Base-by-base conservation (phyloP, 2,329 filamentous ascomycete species). In the Pseudocercospora ulei region DNA sequence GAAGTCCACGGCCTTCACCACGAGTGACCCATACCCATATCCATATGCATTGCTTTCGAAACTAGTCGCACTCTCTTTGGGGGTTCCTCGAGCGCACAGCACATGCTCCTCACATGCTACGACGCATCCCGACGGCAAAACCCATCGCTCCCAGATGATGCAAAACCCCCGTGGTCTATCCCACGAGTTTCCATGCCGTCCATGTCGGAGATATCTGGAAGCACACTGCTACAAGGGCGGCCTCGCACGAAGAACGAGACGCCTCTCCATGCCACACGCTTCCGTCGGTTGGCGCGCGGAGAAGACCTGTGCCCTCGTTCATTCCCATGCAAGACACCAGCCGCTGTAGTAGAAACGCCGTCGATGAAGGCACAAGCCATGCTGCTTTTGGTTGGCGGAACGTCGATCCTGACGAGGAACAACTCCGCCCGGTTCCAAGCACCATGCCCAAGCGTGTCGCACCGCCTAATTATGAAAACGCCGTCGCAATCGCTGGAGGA, bases 381-480 rank as follows among this genome's bases (percentile, higher is more conserved):
- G 41, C 41, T 30, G 37, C 41, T 44, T 44, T 44, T 37, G 31
- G 26, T 39, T 43, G 40, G 30, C 18, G 23, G 35, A 43, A 39
- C n/a, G 35, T 39, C 29, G 40, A 19, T 33, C 30, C 30, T 43
- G 24, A 29, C 40, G 35, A 35, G 29, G 27, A 33, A 39, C 23
- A 25, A 36, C 13, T 26, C 34, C 34, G 23, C 22, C 24, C 22
- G 27, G 24, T 36, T 12, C 34, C 34, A 26, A 36, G 22, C 27
- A 33, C 9, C 30, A n/a, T n/a, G n/a, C 36, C 17, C 26, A 33
- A 30, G 26, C n/a, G n/a, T 20, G 18, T 24, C 26, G 14, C 13
- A 38, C 38, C 41, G 37, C 41, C 43, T 43, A 43, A 47, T 35
- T 38, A 45, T 31, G 13, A 12, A n/a, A 50, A 50, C 48, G 46